Evolutionary conservation across 192 early-diverging fungal species (phyloP).

Genomic region (Podila clonocystis): DNA sequence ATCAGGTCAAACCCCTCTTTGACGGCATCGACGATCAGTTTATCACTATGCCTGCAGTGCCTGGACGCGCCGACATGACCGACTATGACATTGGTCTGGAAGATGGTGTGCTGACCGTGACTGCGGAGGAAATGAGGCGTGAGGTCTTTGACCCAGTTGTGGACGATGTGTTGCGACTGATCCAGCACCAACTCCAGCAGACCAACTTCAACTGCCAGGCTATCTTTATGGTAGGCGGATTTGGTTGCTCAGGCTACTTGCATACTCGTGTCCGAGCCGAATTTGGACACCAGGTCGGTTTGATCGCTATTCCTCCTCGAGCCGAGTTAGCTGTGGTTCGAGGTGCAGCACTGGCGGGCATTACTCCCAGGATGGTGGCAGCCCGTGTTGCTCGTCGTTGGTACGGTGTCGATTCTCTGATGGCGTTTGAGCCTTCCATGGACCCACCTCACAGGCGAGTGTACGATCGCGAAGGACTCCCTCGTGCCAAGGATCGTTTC

Average conservation of each 20-base stretch:
- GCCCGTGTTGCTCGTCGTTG: constrained; percentile 59
- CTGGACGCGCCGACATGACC: constrained; percentile 46
- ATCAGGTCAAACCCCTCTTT: constrained; percentile 60
- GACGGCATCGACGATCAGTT: constrained; percentile 56
- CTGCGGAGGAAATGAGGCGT: constrained; percentile 56
- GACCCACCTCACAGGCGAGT: constrained; percentile 53
- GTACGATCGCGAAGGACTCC: constrained; percentile 41
- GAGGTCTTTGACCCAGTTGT: constrained; percentile 69
- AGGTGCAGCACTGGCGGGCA: constrained; percentile 61
- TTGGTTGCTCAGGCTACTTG: constrained; percentile 62
- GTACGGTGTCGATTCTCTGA: constrained; percentile 62
- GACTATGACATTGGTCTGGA: constrained; percentile 53
- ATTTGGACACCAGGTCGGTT: constrained; percentile 52
- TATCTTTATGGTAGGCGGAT: constrained; percentile 68
- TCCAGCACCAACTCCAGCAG: constrained; percentile 60
- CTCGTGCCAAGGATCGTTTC: constrained; percentile 58
- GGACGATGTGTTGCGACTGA: constrained; percentile 60
- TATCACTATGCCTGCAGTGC: constrained; percentile 48
- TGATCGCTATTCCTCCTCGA: constrained; percentile 61
- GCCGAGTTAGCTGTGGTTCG: constrained; percentile 63
- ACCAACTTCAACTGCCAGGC: constrained; percentile 48
- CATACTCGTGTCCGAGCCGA: constrained; percentile 55
- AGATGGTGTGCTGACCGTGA: constrained; percentile 56
- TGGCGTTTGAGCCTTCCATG: constrained; percentile 54
- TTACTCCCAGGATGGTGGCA: constrained; percentile 58